Evolutionary conservation across 371 early-diverging fungal genomes (phyloP).

Genomic region (Saksenaea oblongispora): DNA sequence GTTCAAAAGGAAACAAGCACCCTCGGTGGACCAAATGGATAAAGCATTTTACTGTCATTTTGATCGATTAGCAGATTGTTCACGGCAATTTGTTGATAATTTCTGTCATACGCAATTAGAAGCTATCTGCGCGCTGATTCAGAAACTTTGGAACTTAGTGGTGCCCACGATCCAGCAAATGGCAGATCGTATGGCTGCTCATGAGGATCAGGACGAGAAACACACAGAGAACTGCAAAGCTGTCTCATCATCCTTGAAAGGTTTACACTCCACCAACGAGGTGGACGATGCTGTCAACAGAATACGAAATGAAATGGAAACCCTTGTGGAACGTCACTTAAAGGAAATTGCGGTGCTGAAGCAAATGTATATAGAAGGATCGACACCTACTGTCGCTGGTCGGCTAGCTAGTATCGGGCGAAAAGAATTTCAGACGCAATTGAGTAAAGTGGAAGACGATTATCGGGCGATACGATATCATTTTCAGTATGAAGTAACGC

Average conservation of each 20-base stretch:
- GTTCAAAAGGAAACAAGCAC: neutral
- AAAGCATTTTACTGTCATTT: constrained; percentile 48
- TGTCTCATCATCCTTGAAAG: constrained; percentile 6
- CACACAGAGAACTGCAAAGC: constrained; percentile 7
- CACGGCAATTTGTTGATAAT: constrained; percentile 9
- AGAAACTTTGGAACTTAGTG: constrained; percentile 22
- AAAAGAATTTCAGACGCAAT: constrained; percentile 67
- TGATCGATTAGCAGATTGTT: constrained; percentile 16
- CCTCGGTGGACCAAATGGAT: constrained; percentile 50
- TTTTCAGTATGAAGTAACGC: constrained; percentile 23
- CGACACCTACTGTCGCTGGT: constrained; percentile 47
- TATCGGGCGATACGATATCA: constrained; percentile 28
- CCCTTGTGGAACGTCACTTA: constrained; percentile 33
- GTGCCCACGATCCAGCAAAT: constrained; percentile 26
- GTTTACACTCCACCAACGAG: constrained; percentile 3
- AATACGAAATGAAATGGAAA: constrained; percentile 29
- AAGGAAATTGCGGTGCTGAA: constrained; percentile 44
- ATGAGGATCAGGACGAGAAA: constrained; percentile 2
- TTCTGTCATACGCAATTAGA: constrained; percentile 20
- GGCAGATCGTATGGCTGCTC: constrained; percentile 23
- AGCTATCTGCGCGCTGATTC: constrained; percentile 15
- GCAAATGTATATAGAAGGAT: constrained; percentile 50
- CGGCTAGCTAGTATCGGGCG: constrained; percentile 62
- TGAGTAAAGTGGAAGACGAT: constrained; percentile 59
- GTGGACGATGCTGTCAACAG: constrained; percentile 7